Conservation (phyloP, 805 yeast genomes). For the Yamadazyma philogaea region DNA sequence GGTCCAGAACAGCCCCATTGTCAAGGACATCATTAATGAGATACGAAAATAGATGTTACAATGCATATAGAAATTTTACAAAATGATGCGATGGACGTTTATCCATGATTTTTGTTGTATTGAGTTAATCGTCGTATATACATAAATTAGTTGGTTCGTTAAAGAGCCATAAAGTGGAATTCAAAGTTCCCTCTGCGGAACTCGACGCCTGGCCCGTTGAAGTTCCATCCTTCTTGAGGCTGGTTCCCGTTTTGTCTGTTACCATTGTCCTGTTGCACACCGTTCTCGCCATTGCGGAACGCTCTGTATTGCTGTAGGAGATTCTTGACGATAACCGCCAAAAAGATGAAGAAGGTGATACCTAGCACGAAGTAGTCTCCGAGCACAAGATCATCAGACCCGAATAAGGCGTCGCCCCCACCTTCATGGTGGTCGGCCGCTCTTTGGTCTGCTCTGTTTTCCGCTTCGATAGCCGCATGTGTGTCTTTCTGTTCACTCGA, state of each 20-base stretch:
- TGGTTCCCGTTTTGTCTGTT: conserved; percentile 8
- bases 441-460: conserved; percentile 17
- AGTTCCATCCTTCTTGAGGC: conserved; percentile 15
- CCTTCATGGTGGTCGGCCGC: conserved; percentile 39
- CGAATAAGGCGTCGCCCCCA: conserved; percentile 17
- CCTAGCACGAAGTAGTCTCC: conserved; percentile 35
- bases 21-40: conserved; percentile 31
- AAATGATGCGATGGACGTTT: background rate
- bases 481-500: conserved; percentile 5
- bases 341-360: conserved; percentile 27
- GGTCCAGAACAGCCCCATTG: conserved; percentile 20
- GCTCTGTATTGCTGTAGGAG: conserved; percentile 25
- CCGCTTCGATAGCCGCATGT: conserved; percentile 6
- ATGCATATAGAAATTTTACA: background rate
- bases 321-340: conserved; percentile 26
- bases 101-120: background rate
- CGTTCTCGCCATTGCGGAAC: conserved; percentile 3
- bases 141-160: background rate
- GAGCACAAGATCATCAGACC: conserved; percentile 18
- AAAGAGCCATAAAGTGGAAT: conserved; percentile 34
- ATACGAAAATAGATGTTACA: conserved; percentile 13
- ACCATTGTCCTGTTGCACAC: conserved; percentile 8
- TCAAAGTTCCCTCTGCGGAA: conserved; percentile 29
- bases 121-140: background rate
- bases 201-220: conserved; percentile 18